These are phyloP conservation scores for Eucalyptus erythrocorys DNA, from an alignment of 345 rosid species.

Conservation along the genomic window DNA sequence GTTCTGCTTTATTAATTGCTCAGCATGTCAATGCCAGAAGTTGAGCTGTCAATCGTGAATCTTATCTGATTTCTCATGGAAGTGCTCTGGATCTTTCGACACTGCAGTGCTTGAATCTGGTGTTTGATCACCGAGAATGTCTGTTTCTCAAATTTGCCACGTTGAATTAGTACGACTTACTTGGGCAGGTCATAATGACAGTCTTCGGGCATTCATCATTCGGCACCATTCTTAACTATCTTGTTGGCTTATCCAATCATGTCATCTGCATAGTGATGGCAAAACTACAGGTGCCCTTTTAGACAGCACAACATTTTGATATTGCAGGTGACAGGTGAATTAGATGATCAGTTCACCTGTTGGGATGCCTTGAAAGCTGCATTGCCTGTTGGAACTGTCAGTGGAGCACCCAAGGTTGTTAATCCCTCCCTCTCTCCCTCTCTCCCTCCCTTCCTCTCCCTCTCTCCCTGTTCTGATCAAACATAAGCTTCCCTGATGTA, in stretches of 20 bases:
- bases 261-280: background rate
- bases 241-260: background rate
- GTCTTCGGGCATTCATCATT: background rate
- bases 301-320: background rate
- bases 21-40: background rate
- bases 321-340: slow-evolving; percentile 73
- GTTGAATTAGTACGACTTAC: background rate
- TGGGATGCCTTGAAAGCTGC: slow-evolving; percentile 85
- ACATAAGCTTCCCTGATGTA: background rate
- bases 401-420: slow-evolving; percentile 89
- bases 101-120: background rate
- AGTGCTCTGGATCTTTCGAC: background rate
- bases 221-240: background rate
- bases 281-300: background rate
- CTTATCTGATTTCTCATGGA: background rate
- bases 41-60: background rate
- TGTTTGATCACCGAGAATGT: background rate
- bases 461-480: background rate
- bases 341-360: slow-evolving; percentile 50
- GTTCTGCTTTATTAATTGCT: background rate
- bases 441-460: background rate
- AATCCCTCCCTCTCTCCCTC: background rate
- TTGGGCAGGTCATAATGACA: background rate
- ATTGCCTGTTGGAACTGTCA: slow-evolving; percentile 84
- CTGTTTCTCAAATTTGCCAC: background rate